Evolutionary conservation across 352 stramenopile species (phyloP), one percentile per base, ranked within the genome.

Genomic region (Pythium phragmitis): DNA sequence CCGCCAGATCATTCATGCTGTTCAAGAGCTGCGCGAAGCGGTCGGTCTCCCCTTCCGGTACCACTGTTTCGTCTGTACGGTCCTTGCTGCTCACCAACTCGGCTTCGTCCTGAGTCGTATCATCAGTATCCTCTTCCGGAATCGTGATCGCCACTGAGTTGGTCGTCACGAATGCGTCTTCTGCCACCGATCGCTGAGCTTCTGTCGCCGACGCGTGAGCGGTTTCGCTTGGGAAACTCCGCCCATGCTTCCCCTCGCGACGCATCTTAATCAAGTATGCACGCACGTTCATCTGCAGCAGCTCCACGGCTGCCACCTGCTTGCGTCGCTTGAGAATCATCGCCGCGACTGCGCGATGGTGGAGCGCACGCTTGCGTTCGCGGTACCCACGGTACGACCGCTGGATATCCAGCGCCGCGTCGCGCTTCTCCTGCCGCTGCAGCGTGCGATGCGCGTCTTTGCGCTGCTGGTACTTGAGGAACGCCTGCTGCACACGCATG

Each of bases 201-300:
- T 64, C 39, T 1, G 60, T 8, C 55, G 64, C 63, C n/a, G 54
- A 63, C 13, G 37, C 39, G 2, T 43, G 49, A 2, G 63, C 50
- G 0, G 56, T 41, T 13, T 46, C 7, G 14, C 43, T 16, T 17
- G 21, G 45, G 16, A 9, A 1, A n/a, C n/a, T 33, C 2, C 13
- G 3, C 26, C 45, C 26, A 42, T 64, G 45, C 63, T 50, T 63
- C 12, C 37, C 30, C 16, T 65, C 59, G 4, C 61, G 50, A 0
- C 67, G 60, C 57, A 57, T 69, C 69, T 84, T 82, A n/a, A 84
- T 55, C 43, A 92, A 54, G 42, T 87, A 91, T 11, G 79, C 67
- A 2, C 79, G 82, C 2, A 87, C 80, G 34, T 86, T 89, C 5
- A 80, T 74, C 63, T 91, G 82, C 26, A 91, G 74, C 42, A 88